Percentiles rank a stretch among this genome's conserved stretches.
Evolutionary conservation across 345 rosid species (phyloP).

Genomic region (Adansonia digitata): DNA sequence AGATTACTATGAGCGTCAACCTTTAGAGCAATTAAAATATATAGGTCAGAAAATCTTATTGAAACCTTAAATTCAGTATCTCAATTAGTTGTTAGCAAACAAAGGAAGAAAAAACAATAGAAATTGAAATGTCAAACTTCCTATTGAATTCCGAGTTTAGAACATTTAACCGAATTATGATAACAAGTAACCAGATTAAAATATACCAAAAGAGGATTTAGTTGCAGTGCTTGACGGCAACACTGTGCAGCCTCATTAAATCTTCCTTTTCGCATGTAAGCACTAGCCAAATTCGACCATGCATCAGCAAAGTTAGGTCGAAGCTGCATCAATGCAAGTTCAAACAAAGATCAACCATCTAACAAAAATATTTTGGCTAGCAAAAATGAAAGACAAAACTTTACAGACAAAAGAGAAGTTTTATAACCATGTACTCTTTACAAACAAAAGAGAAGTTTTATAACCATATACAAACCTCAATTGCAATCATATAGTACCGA

Average conservation of each 20-base stretch:
- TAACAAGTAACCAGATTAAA: not conserved
- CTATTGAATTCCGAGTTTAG: not conserved
- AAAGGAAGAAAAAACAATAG: not conserved
- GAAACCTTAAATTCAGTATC: not conserved
- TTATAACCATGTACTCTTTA: constrained; percentile 12
- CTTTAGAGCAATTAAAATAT: constrained; percentile 32
- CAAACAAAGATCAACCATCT: not conserved
- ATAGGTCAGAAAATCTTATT: constrained; percentile 5
- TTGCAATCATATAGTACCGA: constrained; percentile 84
- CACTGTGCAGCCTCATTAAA: constrained; percentile 90
- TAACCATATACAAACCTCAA: constrained; percentile 63
- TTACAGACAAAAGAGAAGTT: constrained; percentile 5
- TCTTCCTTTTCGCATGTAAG: constrained; percentile 96
- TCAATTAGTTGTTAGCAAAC: not conserved
- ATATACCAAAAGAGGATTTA: constrained; percentile 86
- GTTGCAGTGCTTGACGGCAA: constrained; percentile 86
- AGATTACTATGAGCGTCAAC: constrained; percentile 97
- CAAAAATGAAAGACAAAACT: not conserved
- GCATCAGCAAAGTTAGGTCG: constrained; percentile 97
- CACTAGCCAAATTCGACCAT: constrained; percentile 97
- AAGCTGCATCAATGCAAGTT: constrained; percentile 47
- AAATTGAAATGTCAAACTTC: constrained; percentile 1
- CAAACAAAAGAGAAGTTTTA: constrained; percentile 3
- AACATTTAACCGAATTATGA: constrained; percentile 3
- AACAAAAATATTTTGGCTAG: not conserved